Evolutionary conservation across 1,284 basidiomycete species (phyloP), one percentile per base, ranked within the genome.

Genomic region (Xerocomus amazonicus): DNA sequence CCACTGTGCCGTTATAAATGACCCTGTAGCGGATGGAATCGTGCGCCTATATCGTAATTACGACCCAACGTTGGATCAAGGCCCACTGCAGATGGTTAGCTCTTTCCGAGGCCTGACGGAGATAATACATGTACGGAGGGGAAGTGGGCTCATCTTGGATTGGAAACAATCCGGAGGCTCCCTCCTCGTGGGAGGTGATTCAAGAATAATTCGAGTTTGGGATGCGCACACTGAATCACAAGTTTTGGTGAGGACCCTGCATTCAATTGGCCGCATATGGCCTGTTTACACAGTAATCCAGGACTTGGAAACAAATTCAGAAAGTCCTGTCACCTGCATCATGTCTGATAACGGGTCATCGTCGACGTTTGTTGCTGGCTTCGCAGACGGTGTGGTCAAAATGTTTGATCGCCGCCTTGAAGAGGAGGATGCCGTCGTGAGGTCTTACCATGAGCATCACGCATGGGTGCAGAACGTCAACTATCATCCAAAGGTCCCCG

Each of bases 21-120:
- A 13, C 53, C 29, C 19, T 49, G 27, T 61, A 90, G 93, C 92
- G 40, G 95, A 98, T 63, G 96, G 95, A 19, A 81, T 93, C 55
- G 83, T 98, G 53, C 87, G 94, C 35, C 76, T 99, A 37, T 99
- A 90, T 72, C 81, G 93, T 43, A 91, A 97, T 64, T 98, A 97
- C 63, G 78, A 93, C 75, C 68, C 84, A 51, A 70, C 75, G 0
- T 60, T 82, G 44, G 80, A 81, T 57, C 78, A 80, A 56, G 80
- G 80, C 4, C 81, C 83, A 4, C 70, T 90, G 7, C 88, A 91
- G 60, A 87, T 98, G 74, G 92, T 96, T 55, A 94, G 91, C 63
- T 86, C 93, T 9, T 98, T 97, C 81, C 83, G 92, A 40, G 97
- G 85, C 1, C 75, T 97, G 44, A 87, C 85, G 46, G 93, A 96